phyloP scores from a whole-genome alignment of 163 green algal genomes.

The Trebouxiophyceae sp. region DNA sequence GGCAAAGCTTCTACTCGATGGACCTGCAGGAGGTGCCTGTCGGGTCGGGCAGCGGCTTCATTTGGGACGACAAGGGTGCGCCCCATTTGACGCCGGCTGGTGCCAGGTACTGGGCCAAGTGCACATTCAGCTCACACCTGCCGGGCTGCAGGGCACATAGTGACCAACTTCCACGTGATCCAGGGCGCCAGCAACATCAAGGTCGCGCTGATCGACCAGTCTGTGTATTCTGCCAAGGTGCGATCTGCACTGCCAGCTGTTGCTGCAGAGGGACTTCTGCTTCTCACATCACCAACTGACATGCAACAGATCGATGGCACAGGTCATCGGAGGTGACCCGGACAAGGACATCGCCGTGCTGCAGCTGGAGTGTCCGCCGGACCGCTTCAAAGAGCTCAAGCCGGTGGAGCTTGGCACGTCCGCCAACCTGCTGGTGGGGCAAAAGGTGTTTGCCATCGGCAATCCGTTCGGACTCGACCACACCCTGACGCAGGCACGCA shows the following conservation, averaged over 20 bases:
- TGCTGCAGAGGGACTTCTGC: too few species aligned
- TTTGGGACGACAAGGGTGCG: slow-evolving; percentile 69
- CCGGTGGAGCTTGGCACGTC: slow-evolving; percentile 58
- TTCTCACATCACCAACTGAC: too few species aligned
- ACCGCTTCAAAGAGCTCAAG: slow-evolving; percentile 25
- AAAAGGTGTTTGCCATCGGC: slow-evolving; percentile 88
- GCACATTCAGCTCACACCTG: too few species aligned
- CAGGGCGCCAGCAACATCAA: slow-evolving; percentile 62
- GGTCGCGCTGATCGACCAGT: slow-evolving; percentile 78
- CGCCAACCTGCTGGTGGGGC: slow-evolving; percentile 72
- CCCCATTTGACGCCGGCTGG: too few species aligned
- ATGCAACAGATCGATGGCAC: too few species aligned
- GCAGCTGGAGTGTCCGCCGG: slow-evolving; percentile 42
- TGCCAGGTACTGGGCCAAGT: too few species aligned
- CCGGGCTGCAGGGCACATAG: slow-evolving; percentile 52
- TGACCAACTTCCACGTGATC: slow-evolving; percentile 88
- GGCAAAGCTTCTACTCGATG: slow-evolving; percentile 32
- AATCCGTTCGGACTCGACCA: slow-evolving; percentile 40
- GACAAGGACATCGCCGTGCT: slow-evolving; percentile 83
- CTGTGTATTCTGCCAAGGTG: slow-evolving; percentile 61
- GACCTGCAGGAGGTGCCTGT: slow-evolving; percentile 66
- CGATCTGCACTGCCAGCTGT: background rate
- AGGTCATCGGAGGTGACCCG: slow-evolving; percentile 63
- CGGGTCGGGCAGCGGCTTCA: slow-evolving; percentile 76
- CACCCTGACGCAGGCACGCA: background rate